Evolutionary conservation across 495 filamentous ascomycete genomes (phyloP).

Genomic region (Xylaria grammica): DNA sequence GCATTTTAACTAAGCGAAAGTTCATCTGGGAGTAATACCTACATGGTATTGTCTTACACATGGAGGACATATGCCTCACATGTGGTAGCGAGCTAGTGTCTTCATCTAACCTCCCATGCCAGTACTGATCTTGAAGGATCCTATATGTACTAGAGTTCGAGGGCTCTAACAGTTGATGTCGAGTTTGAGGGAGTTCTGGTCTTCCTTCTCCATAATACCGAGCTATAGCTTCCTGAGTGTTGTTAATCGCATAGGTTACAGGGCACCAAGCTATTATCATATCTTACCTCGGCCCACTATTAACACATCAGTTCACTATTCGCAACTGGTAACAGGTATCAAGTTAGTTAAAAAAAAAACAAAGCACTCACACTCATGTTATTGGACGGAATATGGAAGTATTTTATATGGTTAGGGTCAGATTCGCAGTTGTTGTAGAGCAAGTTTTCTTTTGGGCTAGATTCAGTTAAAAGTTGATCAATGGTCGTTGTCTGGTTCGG

Average conservation of each 20-base stretch:
- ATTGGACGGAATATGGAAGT: conserved; percentile 35
- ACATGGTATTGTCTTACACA: conserved; percentile 41
- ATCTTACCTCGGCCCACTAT: conserved; percentile 33
- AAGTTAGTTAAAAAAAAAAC: neutral
- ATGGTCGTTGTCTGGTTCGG: conserved; percentile 30
- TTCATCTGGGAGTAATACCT: too few species aligned
- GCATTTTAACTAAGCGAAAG: too few species aligned
- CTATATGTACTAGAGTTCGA: conserved; percentile 23
- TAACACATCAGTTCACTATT: neutral
- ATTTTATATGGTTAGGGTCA: neutral
- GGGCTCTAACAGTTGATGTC: conserved; percentile 6
- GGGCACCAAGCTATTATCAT: neutral
- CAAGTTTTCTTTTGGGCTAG: neutral
- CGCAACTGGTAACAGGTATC: neutral
- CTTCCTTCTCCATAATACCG: conserved; percentile 25
- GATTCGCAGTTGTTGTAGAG: neutral
- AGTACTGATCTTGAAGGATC: conserved; percentile 30
- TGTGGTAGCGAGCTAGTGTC: conserved; percentile 36
- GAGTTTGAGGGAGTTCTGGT: conserved; percentile 15
- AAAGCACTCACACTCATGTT: conserved; percentile 31
- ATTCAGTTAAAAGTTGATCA: neutral
- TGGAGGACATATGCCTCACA: conserved; percentile 43
- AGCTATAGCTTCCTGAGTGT: conserved; percentile 25
- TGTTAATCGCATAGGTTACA: neutral
- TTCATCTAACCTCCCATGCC: conserved; percentile 32